phyloP scores from a whole-genome alignment of 371 early-diverging fungal species.

The Mucor lusitanicus region DNA sequence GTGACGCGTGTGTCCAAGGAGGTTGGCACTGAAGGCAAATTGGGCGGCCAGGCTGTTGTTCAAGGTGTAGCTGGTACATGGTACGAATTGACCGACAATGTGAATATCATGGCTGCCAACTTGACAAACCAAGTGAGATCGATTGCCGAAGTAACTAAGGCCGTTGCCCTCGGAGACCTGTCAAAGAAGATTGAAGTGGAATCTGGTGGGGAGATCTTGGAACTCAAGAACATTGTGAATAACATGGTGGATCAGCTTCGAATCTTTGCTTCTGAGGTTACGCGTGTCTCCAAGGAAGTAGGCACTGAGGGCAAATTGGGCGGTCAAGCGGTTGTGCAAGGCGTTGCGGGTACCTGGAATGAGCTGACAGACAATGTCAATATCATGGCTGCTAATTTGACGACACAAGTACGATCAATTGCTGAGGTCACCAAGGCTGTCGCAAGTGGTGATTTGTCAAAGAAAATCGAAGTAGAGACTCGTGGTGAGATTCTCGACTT shows the following conservation, averaged over 20 bases:
- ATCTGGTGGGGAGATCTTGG: slow-evolving; percentile 65
- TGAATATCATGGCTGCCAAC: too few relatives aligned
- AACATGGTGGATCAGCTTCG: slow-evolving; percentile 52
- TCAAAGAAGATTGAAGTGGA: slow-evolving; percentile 51
- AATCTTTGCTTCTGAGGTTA: too few relatives aligned
- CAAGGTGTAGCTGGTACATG: too few relatives aligned
- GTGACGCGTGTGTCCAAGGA: too few relatives aligned
- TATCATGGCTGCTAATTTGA: slow-evolving; percentile 50
- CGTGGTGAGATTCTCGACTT: slow-evolving; percentile 61
- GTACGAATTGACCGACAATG: too few relatives aligned
- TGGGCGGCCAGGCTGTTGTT: too few relatives aligned
- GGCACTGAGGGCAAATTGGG: too few relatives aligned
- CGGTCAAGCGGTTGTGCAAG: too few relatives aligned
- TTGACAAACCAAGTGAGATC: slow-evolving; percentile 56
- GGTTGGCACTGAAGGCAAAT: too few relatives aligned
- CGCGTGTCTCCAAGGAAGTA: too few relatives aligned
- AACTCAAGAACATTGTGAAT: slow-evolving; percentile 66
- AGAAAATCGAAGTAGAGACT: slow-evolving; percentile 63
- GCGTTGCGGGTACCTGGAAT: too few relatives aligned
- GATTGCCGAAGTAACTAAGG: slow-evolving; percentile 56
- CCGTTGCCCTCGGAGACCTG: slow-evolving; percentile 36
- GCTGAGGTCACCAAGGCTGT: slow-evolving; percentile 58
- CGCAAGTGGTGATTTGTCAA: slow-evolving; percentile 58
- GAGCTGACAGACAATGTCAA: slow-evolving; percentile 55
- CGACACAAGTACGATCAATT: slow-evolving; percentile 55